These are phyloP conservation scores for Leucosporidium yakuticum DNA, from an alignment of 768 basidiomycete species.

Conservation along the genomic window DNA sequence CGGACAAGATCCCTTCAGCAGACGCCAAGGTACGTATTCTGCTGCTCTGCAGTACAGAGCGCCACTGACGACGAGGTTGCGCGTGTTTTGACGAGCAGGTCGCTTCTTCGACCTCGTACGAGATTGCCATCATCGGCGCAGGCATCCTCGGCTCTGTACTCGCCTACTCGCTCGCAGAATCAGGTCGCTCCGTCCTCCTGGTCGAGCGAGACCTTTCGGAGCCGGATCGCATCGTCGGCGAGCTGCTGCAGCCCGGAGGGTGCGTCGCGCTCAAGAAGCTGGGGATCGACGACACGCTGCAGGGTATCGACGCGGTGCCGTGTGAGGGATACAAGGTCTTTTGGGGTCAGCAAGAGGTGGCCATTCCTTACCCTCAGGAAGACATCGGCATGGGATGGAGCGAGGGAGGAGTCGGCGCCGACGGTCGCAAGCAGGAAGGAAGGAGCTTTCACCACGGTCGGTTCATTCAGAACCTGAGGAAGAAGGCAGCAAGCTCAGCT, in stretches of 20 bases:
- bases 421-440: slow-evolving; percentile 54
- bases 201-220: slow-evolving; percentile 86
- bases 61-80: neutral
- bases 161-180: slow-evolving; percentile 63
- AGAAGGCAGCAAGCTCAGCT: slow-evolving; percentile 55
- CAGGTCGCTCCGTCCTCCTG: slow-evolving; percentile 69
- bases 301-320: slow-evolving; percentile 80
- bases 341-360: slow-evolving; percentile 58
- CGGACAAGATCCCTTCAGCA: slow-evolving; percentile 7
- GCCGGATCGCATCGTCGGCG: slow-evolving; percentile 95
- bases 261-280: slow-evolving; percentile 66
- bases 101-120: slow-evolving; percentile 34
- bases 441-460: slow-evolving; percentile 89
- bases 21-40: slow-evolving; percentile 4
- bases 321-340: slow-evolving; percentile 81
- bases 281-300: slow-evolving; percentile 68
- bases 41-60: neutral
- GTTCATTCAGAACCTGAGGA: slow-evolving; percentile 73
- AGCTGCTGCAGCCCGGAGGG: slow-evolving; percentile 90
- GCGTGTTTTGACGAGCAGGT: neutral
- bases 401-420: slow-evolving; percentile 11
- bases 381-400: slow-evolving; percentile 26
- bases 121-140: slow-evolving; percentile 75
- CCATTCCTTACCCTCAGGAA: slow-evolving; percentile 73
- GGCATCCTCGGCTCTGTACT: slow-evolving; percentile 84